A percentile compares a stretch with the other conserved stretches of the same genome.
These are phyloP conservation scores for Pichia inconspicua DNA, from an alignment of 1,139 yeast species.

Conservation along the genomic window DNA sequence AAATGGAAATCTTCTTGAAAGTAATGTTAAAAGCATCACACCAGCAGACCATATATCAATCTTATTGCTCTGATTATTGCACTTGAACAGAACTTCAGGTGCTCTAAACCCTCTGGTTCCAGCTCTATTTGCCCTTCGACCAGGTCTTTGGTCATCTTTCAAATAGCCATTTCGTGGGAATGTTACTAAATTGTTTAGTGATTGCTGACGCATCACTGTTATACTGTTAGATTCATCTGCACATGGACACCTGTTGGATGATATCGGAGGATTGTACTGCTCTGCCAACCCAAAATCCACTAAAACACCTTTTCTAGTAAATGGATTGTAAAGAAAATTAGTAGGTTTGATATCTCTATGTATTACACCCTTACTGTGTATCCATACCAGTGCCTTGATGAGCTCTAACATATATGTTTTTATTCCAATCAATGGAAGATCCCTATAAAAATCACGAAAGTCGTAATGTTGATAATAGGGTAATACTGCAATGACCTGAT, in stretches of 20 bases:
- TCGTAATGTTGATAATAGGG: constrained; percentile 92
- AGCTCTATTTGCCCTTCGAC: constrained; percentile 92
- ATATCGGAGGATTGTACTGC: constrained; percentile 18
- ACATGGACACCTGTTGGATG: constrained; percentile 24
- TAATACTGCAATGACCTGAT: constrained; percentile 85
- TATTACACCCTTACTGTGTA: constrained; percentile 68
- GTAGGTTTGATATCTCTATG: constrained; percentile 91
- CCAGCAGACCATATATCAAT: constrained; percentile 94
- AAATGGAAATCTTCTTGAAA: constrained; percentile 72
- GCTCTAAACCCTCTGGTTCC: constrained; percentile 97
- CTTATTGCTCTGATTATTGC: constrained; percentile 74
- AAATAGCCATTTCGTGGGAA: constrained; percentile 57
- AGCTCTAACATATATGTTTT: constrained; percentile 75
- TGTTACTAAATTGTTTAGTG: constrained; percentile 8
- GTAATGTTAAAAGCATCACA: constrained; percentile 65
- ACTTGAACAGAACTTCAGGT: constrained; percentile 85
- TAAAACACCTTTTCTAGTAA: constrained; percentile 68
- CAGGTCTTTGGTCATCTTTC: constrained; percentile 75
- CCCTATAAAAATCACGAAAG: constrained; percentile 79
- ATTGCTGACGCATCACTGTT: constrained; percentile 7
- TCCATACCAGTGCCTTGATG: constrained; percentile 65
- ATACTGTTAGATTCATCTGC: constrained; percentile 23
- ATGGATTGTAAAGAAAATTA: constrained; percentile 74
- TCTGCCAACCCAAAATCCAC: constrained; percentile 95
- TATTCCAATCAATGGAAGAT: constrained; percentile 70